Base-by-base conservation (phyloP, 257 asterid genomes). In the Plectranthus barbatus region DNA sequence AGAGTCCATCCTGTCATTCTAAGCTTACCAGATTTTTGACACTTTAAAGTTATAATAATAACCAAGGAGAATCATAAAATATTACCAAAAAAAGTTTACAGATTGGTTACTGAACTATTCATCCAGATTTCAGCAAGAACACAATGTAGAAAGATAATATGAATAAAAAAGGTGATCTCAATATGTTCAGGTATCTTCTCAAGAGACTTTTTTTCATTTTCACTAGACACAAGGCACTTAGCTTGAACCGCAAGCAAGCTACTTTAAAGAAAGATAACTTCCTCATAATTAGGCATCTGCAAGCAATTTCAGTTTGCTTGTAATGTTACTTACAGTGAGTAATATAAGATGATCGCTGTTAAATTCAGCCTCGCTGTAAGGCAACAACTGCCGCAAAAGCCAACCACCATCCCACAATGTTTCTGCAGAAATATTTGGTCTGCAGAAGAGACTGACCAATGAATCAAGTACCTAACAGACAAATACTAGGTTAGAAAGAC, bases 371-470 rank as follows among this genome's bases (percentile, higher is more conserved):
- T 85, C 89, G 31, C 94, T 93, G 51, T 90, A 76, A 69, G 96
- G 99, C 67, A 87, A 84, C 80, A 93, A 79, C 86, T 87, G 97
- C 60, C 95, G 99, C 83, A 93, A 77, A 82, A 93, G 97, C 99
- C 99, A 93, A 74, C 99, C 97, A 74, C 99, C 97, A 67, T 83
- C 96, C 99, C 99, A 93, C 73, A 93, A 76, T 67, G 94, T 90
- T 80, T 90, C 99, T 31, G 99, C 94, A 53, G 96, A 93, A 56
- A 93, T 82, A 66, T 78, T 81, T 68, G 90, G 76, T 83, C 99
- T 79, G 85, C 95, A 82, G 77, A 93, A 87, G 75, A 93, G 96
- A 77, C 87, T 82, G 80, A 93, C 99, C 86, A 93, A 79, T 39
- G 94, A 84, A 81, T 87, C 97, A 57, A 93, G 95, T 60, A 93